phyloP scores from a whole-genome alignment of 371 early-diverging fungal genomes.

The Coemansia sp. region DNA sequence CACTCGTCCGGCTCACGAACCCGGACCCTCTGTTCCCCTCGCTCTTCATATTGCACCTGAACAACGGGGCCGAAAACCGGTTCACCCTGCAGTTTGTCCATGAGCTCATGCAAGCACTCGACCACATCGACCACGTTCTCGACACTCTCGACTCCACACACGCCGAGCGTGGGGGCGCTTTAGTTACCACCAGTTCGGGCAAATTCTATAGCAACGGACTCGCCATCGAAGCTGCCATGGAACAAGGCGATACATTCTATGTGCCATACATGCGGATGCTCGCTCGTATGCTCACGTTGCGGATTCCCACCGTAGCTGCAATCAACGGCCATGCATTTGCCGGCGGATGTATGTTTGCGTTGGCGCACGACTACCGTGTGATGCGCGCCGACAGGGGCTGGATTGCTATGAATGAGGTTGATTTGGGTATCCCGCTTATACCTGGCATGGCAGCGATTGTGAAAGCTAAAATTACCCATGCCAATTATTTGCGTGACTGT shows the following conservation, averaged over 20 bases:
- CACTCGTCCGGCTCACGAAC: conserved; percentile 42
- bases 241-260: conserved; percentile 51
- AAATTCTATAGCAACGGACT: conserved; percentile 80
- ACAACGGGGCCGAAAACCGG: conserved; percentile 61
- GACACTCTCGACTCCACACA: conserved; percentile 43
- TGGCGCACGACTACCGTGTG: conserved; percentile 79
- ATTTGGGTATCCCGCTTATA: conserved; percentile 65
- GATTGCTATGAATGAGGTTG: conserved; percentile 73
- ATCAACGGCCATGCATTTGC: conserved; percentile 85
- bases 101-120: conserved; percentile 60
- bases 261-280: conserved; percentile 56
- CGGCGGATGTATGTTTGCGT: conserved; percentile 76
- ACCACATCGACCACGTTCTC: conserved; percentile 59
- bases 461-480: conserved; percentile 57
- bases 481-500: conserved; percentile 61
- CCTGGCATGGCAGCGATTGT: conserved; percentile 75
- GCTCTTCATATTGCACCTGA: conserved; percentile 44
- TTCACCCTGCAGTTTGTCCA: conserved; percentile 63
- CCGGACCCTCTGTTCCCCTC: conserved; percentile 45
- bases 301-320: conserved; percentile 81
- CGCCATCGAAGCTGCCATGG: conserved; percentile 55
- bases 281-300: conserved; percentile 61
- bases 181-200: conserved; percentile 63
- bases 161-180: conserved; percentile 52
- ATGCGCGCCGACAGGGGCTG: conserved; percentile 80